Conservation (phyloP, 768 basidiomycete genomes). For the Tylopilus vinaceipallidus region DNA sequence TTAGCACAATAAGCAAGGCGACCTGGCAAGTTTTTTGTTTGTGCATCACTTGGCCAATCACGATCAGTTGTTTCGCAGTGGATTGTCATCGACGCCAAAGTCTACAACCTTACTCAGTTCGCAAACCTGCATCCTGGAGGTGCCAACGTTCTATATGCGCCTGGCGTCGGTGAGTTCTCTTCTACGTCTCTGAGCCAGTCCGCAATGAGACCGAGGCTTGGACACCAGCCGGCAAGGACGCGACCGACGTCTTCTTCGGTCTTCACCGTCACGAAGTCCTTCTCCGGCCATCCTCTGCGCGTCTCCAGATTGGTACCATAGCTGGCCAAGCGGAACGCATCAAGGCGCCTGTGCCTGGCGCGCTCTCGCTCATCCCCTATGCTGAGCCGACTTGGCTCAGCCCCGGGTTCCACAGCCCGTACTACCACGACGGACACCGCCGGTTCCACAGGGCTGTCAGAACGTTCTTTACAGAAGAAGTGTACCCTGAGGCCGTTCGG, state of each 20-base stretch:
- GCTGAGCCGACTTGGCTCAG: constrained; percentile 83
- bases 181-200: not conserved
- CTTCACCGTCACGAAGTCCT: constrained; percentile 84
- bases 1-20: constrained; percentile 85
- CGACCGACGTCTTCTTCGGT: constrained; percentile 80
- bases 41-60: too few relatives aligned
- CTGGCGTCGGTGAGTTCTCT: constrained; percentile 54
- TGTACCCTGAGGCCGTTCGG: constrained; percentile 68
- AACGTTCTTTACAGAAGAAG: constrained; percentile 71
- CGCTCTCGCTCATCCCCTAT: constrained; percentile 76
- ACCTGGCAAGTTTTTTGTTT: constrained; percentile 60
- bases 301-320: constrained; percentile 65
- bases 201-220: not conserved
- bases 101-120: constrained; percentile 81
- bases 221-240: constrained; percentile 63
- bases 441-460: constrained; percentile 75
- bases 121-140: constrained; percentile 85
- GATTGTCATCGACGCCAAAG: constrained; percentile 78
- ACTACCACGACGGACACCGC: constrained; percentile 73
- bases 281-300: constrained; percentile 65
- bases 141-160: constrained; percentile 64
- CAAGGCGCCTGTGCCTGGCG: constrained; percentile 53
- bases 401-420: constrained; percentile 67
- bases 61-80: constrained; percentile 45
- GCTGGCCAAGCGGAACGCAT: constrained; percentile 56